Conservation (phyloP, 345 rosid genomes). For the Limnanthes douglasii region DNA sequence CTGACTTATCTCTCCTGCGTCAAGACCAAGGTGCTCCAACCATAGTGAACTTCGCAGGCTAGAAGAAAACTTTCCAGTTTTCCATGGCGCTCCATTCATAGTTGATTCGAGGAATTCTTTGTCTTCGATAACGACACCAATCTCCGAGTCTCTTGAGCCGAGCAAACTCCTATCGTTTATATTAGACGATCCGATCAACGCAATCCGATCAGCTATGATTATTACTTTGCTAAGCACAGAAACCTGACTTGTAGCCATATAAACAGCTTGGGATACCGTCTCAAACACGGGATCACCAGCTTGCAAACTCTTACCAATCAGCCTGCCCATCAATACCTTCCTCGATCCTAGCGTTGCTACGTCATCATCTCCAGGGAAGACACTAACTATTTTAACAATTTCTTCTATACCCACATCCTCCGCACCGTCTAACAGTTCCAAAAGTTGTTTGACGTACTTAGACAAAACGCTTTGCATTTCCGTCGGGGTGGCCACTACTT, state of each 20-base stretch:
- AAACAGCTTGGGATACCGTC: slow-evolving; percentile 38
- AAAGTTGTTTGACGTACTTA: slow-evolving; percentile 13
- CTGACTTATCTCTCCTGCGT: too few relatives aligned
- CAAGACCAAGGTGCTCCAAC: too few relatives aligned
- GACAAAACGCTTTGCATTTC: slow-evolving; percentile 30
- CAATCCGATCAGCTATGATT: too few relatives aligned
- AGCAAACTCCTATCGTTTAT: too few relatives aligned
- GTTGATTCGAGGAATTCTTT: too few relatives aligned
- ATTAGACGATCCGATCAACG: too few relatives aligned
- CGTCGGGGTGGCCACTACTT: slow-evolving; percentile 14
- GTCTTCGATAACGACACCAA: too few relatives aligned
- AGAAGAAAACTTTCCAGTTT: too few relatives aligned
- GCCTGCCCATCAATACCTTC: slow-evolving; percentile 35
- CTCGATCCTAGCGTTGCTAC: slow-evolving; percentile 18
- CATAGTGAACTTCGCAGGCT: too few relatives aligned
- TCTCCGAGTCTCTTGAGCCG: too few relatives aligned
- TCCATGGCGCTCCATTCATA: too few relatives aligned
- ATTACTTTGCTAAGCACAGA: too few relatives aligned
- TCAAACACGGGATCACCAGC: slow-evolving; percentile 51
- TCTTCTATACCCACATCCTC: slow-evolving; percentile 29
- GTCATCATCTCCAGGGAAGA: slow-evolving; percentile 9
- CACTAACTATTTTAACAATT: slow-evolving; percentile 28
- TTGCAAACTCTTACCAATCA: slow-evolving; percentile 51
- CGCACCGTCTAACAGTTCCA: slow-evolving; percentile 20
- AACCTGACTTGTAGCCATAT: slow-evolving; percentile 30